Evolutionary conservation across 2,329 filamentous ascomycete genomes (phyloP).

Genomic region (Anthostomella pinea): DNA sequence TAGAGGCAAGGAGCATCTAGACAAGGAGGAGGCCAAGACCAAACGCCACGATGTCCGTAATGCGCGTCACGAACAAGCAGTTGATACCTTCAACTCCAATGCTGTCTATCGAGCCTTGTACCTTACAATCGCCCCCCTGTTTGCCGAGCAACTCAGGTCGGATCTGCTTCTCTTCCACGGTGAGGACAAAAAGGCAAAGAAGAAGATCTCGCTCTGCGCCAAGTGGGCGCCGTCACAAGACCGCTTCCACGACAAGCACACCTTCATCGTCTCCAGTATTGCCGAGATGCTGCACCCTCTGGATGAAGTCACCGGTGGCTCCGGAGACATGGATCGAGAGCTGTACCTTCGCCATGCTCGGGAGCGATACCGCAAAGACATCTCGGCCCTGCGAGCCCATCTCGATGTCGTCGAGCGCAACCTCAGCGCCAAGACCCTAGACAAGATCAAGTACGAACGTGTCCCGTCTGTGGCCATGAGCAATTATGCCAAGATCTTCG

Average conservation of each 20-base stretch:
- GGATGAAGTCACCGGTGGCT: conserved; percentile 31
- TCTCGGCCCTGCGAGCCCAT: conserved; percentile 51
- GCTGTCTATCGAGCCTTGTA: conserved; percentile 51
- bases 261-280: conserved; percentile 54
- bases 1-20: background rate
- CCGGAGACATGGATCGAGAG: conserved; percentile 37
- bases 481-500: conserved; percentile 47
- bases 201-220: conserved; percentile 51
- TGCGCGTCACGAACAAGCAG: conserved; percentile 39
- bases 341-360: conserved; percentile 53
- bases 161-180: conserved; percentile 44
- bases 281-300: conserved; percentile 51
- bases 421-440: conserved; percentile 43
- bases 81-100: conserved; percentile 41
- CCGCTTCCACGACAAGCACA: conserved; percentile 57
- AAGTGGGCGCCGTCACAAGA: conserved; percentile 59
- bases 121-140: conserved; percentile 51
- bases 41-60: conserved; percentile 32
- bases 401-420: conserved; percentile 53
- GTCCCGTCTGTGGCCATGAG: conserved; percentile 58
- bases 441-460: conserved; percentile 54
- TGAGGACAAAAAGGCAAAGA: conserved; percentile 38
- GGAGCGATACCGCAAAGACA: conserved; percentile 50
- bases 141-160: conserved; percentile 50
- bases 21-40: conserved; percentile 14